Evolutionary conservation across 1,284 basidiomycete genomes (phyloP).

Genomic region (Tilletia caries): DNA sequence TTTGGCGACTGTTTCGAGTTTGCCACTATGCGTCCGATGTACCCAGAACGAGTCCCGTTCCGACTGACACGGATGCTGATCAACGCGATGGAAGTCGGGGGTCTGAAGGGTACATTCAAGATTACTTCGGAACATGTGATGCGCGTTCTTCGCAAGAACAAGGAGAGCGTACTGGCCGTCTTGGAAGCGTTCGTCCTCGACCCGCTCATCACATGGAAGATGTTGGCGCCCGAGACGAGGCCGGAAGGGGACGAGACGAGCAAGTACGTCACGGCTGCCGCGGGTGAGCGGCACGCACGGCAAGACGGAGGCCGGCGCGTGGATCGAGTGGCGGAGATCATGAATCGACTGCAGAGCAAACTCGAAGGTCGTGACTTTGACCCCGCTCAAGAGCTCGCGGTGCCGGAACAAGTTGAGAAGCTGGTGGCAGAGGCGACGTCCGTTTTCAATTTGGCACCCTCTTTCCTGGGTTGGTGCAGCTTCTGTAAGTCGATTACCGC

Average conservation of each 20-base stretch:
- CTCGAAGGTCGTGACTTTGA: slow-evolving; percentile 48
- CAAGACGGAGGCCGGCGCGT: slow-evolving; percentile 38
- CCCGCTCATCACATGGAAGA: slow-evolving; percentile 62
- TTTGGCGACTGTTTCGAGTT: slow-evolving; percentile 64
- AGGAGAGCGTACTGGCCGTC: slow-evolving; percentile 95
- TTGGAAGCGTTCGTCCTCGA: slow-evolving; percentile 75
- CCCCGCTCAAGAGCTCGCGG: slow-evolving; percentile 33
- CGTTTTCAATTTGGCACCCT: slow-evolving; percentile 48
- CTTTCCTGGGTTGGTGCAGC: slow-evolving; percentile 51
- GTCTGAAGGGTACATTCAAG: slow-evolving; percentile 95
- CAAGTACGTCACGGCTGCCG: slow-evolving; percentile 14
- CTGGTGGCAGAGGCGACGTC: slow-evolving; percentile 45
- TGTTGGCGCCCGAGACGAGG: slow-evolving; percentile 32
- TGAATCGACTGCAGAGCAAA: slow-evolving; percentile 51
- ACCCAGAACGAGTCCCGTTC: slow-evolving; percentile 98
- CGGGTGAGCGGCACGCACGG: slow-evolving; percentile 32
- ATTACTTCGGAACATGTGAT: slow-evolving; percentile 96
- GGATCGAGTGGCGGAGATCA: slow-evolving; percentile 48
- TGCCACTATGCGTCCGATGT: slow-evolving; percentile 73
- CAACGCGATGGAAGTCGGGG: slow-evolving; percentile 95
- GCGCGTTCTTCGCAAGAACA: slow-evolving; percentile 91
- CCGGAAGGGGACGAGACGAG: slow-evolving; percentile 36
- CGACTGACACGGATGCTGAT: slow-evolving; percentile 96
- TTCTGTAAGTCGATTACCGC: slow-evolving; percentile 12
- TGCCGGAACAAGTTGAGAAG: slow-evolving; percentile 44